Conservation (phyloP, 2,329 filamentous ascomycete species). For the Fusarium chuoi region DNA sequence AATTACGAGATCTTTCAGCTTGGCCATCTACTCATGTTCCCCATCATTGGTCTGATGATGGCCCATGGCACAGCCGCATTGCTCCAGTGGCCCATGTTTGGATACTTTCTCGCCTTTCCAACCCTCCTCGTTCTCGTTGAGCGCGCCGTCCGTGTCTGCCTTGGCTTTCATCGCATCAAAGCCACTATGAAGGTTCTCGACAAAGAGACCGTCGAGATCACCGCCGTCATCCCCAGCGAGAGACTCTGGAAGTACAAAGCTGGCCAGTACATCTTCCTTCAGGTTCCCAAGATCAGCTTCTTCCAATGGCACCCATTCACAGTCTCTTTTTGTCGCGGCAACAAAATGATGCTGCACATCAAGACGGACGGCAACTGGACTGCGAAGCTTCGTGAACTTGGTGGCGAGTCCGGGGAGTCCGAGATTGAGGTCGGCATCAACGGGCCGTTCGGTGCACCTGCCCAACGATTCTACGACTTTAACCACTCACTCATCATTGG, state of each 20-base stretch:
- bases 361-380: constrained; percentile 70
- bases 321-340: constrained; percentile 63
- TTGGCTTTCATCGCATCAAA: constrained; percentile 60
- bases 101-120: constrained; percentile 65
- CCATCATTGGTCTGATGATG: constrained; percentile 65
- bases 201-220: constrained; percentile 62
- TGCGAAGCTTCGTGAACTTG: constrained; percentile 55
- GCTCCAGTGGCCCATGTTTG: constrained; percentile 66
- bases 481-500: constrained; percentile 66
- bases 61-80: constrained; percentile 63
- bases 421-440: constrained; percentile 64
- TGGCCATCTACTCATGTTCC: constrained; percentile 67
- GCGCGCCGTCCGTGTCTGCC: constrained; percentile 55
- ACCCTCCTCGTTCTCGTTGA: constrained; percentile 62
- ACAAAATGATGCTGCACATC: constrained; percentile 65
- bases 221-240: constrained; percentile 58
- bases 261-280: constrained; percentile 67
- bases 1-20: constrained; percentile 68
- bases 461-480: constrained; percentile 68
- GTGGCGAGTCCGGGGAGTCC: constrained; percentile 47
- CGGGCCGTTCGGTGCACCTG: constrained; percentile 67
- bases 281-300: constrained; percentile 62
- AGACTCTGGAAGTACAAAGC: constrained; percentile 64
- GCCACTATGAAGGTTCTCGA: constrained; percentile 62
- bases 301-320: constrained; percentile 72